Evolutionary conservation across 257 asterid species (phyloP).

Genomic region (Solanum megistacrolobum): DNA sequence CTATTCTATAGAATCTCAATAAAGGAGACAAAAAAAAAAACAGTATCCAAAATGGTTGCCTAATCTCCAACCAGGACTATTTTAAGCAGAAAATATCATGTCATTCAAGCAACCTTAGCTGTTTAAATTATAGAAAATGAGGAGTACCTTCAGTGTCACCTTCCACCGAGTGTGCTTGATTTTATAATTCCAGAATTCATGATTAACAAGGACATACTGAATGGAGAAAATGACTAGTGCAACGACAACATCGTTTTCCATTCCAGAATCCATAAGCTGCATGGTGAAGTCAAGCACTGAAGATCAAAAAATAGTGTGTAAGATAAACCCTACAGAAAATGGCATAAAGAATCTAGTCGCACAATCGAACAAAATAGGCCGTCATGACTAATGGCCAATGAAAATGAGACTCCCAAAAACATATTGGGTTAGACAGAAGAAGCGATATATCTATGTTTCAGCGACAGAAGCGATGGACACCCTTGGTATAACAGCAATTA

Average conservation of each 20-base stretch:
- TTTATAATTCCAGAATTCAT: conserved; percentile 80
- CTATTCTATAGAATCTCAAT: not conserved
- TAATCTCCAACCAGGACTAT: not conserved
- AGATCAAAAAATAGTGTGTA: not conserved
- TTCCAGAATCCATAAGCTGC: conserved; percentile 71
- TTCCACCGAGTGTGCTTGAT: conserved; percentile 84
- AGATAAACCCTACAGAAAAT: not conserved
- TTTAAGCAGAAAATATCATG: not conserved
- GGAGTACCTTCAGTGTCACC: conserved; percentile 76
- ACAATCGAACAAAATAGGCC: not conserved
- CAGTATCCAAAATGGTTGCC: not conserved
- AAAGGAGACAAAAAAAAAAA: not conserved
- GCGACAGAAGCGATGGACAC: not conserved
- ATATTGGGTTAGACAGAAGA: not conserved
- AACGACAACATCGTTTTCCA: conserved; percentile 59
- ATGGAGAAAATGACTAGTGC: conserved; percentile 77
- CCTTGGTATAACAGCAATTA: not conserved
- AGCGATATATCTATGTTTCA: not conserved
- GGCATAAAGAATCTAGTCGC: not conserved
- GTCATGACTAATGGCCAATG: not conserved
- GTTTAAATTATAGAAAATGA: not conserved
- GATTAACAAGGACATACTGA: conserved; percentile 88
- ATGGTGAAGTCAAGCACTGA: conserved; percentile 85
- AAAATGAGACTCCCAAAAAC: not conserved
- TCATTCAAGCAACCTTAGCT: not conserved